Conservation (phyloP, 2,329 filamentous ascomycete species). For the Cryphonectria radicalis region DNA sequence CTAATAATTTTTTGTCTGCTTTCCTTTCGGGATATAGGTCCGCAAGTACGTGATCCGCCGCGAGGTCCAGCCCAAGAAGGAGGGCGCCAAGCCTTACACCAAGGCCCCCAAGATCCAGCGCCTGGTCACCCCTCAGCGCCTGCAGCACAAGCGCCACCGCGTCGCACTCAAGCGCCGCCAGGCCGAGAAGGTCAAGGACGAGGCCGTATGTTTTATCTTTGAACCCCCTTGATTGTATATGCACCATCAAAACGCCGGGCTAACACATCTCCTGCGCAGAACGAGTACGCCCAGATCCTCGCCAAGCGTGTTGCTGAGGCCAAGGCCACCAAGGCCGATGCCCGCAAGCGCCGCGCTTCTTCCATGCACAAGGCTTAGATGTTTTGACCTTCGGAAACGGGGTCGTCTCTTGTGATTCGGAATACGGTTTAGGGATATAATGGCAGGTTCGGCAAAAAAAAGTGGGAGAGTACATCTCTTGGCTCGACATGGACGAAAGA, state of each 20-base stretch:
- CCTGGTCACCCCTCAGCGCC: conserved; percentile 98
- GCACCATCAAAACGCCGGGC: conserved; percentile 43
- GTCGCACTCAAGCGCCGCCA: conserved; percentile 98
- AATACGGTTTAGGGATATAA: conserved; percentile 29
- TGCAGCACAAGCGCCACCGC: conserved; percentile 99
- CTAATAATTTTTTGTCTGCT: conserved; percentile 42
- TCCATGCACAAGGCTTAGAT: conserved; percentile 84
- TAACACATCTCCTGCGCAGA: conserved; percentile 56
- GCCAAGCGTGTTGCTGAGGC: conserved; percentile 97
- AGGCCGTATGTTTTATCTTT: conserved; percentile 74
- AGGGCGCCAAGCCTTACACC: conserved; percentile 98
- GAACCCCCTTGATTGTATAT: background rate
- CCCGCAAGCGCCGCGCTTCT: conserved; percentile 95
- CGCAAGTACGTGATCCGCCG: conserved; percentile 99
- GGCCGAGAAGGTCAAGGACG: conserved; percentile 96
- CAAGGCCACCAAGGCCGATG: conserved; percentile 91
- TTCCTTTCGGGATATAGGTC: conserved; percentile 64
- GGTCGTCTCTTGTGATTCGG: conserved; percentile 43
- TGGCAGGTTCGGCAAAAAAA: conserved; percentile 25
- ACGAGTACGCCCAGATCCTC: conserved; percentile 94
- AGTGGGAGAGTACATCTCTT: conserved; percentile 34
- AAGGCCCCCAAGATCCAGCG: conserved; percentile 99
- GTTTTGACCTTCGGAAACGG: conserved; percentile 39
- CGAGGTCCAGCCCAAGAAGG: conserved; percentile 94
- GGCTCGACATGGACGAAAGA: conserved; percentile 34